Percentiles rank a stretch among this genome's conserved stretches.
Conservation (phyloP, 2,329 filamentous ascomycete genomes). For the Calonectria multiphialidica region DNA sequence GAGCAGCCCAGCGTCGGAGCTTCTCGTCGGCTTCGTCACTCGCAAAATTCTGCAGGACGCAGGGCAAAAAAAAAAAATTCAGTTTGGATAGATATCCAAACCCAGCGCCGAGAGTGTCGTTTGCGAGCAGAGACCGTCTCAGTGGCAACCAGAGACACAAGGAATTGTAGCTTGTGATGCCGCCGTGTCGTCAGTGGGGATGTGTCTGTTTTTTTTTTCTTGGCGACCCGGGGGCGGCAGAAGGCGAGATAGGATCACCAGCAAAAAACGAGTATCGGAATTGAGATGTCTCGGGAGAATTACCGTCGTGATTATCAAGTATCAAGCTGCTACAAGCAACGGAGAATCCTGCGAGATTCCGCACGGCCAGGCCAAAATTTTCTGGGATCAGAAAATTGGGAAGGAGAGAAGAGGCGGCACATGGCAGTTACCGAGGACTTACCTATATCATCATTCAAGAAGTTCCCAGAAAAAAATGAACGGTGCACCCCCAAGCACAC, state of each 20-base stretch:
- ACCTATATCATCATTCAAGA: conserved; percentile 5
- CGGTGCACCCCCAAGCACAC: not conserved
- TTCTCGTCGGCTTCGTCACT: not conserved
- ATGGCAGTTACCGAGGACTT: not conserved
- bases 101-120: not conserved
- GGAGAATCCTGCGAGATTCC: conserved; percentile 7
- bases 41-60: not conserved
- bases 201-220: not conserved
- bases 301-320: not conserved
- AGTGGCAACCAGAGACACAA: conserved; percentile 3
- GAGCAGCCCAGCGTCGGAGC: not conserved
- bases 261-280: conserved; percentile 4
- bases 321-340: conserved; percentile 7
- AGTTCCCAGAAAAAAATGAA: not conserved
- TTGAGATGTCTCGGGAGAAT: conserved; percentile 19
- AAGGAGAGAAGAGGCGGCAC: not conserved
- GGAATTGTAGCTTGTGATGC: not conserved
- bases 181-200: conserved; percentile 4
- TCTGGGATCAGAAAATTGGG: not conserved
- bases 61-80: not conserved
- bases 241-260: conserved; percentile 10
- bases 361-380: not conserved
- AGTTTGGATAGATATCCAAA: not conserved
- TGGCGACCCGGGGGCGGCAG: conserved; percentile 6
- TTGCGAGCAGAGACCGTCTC: conserved; percentile 7